Base-by-base conservation (phyloP, 176 grass and related monocot genomes). In the Ensete glaucum region DNA sequence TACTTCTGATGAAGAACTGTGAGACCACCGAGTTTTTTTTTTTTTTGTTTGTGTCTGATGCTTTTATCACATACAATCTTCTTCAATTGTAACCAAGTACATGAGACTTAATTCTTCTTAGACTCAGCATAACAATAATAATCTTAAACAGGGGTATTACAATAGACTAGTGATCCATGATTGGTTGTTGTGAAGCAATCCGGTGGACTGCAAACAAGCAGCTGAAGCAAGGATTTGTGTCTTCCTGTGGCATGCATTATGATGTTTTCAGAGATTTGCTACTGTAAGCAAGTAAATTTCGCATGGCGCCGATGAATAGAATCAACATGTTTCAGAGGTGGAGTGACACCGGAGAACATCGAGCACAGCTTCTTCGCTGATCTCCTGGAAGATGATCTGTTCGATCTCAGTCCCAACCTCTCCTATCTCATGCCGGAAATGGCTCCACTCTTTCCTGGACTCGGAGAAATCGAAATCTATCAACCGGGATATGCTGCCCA, bases 301-400 rank as follows among this genome's bases (percentile, higher is more conserved):
- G 3, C 20, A 64, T 11, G 62, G 24, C 10, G 9, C 24, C 6
- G 24, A 27, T 26, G 21, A 13, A n/a, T 65, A n/a, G 66, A 43
- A 69, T 50, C 66, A 19, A 50, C 66, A 9, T 10, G 1, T 69
- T 69, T 49, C 20, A 34, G 49, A 19, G 2, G 66, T 69, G 11
- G 20, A 65, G 62, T 3, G n/a, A 65, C 20, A 15, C 3, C 27
- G 62, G 15, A 99, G 83, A 84, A 99, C 81, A 81, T 94, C 88
- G 0, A 84, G 27, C 50, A 88, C 84, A 72, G 84, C 73, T 71
- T 99, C 91, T 66, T 73, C 82, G 57, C 81, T 79, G 19, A 99
- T 99, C 49, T 99, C 91, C 48, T 99, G 91, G 62, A 99, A 91
- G 81, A 99, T 94, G 62, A 91, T 75, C 24, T 78, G 82, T 85